A percentile compares a stretch with the other conserved stretches of the same genome.
These are phyloP conservation scores for Metrosideros polymorpha DNA, from an alignment of 441 rosid species.

Conservation along the genomic window DNA sequence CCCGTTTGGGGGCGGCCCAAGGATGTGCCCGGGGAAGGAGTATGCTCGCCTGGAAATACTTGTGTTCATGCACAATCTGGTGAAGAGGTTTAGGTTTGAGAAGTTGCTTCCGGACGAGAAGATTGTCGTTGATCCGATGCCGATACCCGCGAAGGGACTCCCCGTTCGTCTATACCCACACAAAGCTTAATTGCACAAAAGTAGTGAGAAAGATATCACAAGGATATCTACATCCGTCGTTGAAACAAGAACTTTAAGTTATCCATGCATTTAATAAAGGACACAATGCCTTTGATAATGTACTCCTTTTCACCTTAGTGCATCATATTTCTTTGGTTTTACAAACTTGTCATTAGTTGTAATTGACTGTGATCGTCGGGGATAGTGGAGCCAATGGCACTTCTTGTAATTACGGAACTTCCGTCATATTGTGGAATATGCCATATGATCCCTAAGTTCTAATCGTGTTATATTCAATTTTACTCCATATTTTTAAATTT, in stretches of 20 bases:
- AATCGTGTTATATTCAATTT: not conserved
- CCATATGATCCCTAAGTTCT: not conserved
- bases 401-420: not conserved
- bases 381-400: not conserved
- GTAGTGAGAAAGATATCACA: not conserved
- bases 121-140: slow-evolving; percentile 21
- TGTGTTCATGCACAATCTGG: slow-evolving; percentile 23
- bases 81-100: slow-evolving; percentile 20
- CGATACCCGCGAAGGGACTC: slow-evolving; percentile 23
- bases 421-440: not conserved
- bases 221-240: not conserved
- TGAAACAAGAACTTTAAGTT: not conserved
- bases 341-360: not conserved
- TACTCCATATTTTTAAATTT: not conserved
- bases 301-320: not conserved
- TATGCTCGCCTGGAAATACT: slow-evolving; percentile 21
- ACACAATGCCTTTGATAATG: not conserved
- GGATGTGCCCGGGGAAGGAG: slow-evolving; percentile 29
- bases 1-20: slow-evolving; percentile 22
- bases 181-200: not conserved
- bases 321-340: not conserved
- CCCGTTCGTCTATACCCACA: slow-evolving; percentile 18
- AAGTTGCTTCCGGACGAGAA: slow-evolving; percentile 15
- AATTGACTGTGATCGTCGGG: not conserved
- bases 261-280: not conserved